Evolutionary conservation across 768 basidiomycete species (phyloP), one percentile per base, ranked within the genome.

Genomic region (Trametes sanguinea): DNA sequence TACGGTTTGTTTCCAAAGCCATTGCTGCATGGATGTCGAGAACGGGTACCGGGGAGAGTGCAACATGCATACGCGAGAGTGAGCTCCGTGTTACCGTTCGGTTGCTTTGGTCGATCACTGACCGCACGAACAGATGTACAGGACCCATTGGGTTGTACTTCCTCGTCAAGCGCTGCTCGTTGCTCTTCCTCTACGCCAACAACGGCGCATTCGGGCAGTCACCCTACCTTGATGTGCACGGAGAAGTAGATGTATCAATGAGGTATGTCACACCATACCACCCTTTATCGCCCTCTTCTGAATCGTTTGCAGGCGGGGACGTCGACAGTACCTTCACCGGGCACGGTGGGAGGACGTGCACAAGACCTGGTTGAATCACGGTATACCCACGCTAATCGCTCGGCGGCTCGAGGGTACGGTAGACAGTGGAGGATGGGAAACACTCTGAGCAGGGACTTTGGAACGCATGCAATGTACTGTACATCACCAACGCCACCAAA

Each of bases 11-110:
- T 83, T 95, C 78, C 90, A 94, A 72, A 93, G 92, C 66, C 88
- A 95, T 64, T 99, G 97, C 70, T 99, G 97, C 72, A 78, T 81
- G 65, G 94, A 94, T 53, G 81, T 86, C 32, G 85, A 87, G 45
- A 81, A 78, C 16, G 78, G 81, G 14, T 76, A 78, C 43, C 78
- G 88, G 29, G 97, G 96, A 32, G 96, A 99, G 71, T 98, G 95
- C 73, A 99, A 98, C 72, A 85, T 91, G 81, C 97, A 98, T 72
- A 92, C 89, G 53, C 82, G 94, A 82, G 90, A 92, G 96, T 97
- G 71, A 71, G 94, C 87, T 6, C 60, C 46, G 33, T 53, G 54
- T 8, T 45, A 13, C 22, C 22, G 22, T 22, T 43, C 13, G 33
- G 22, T 44, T 22, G 6, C 42, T 54, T 30, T 42, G 29, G 57